Evolutionary conservation across 2,329 filamentous ascomycete species (phyloP), one percentile per base, ranked within the genome.

Genomic region (Aspergillus tubingensis): DNA sequence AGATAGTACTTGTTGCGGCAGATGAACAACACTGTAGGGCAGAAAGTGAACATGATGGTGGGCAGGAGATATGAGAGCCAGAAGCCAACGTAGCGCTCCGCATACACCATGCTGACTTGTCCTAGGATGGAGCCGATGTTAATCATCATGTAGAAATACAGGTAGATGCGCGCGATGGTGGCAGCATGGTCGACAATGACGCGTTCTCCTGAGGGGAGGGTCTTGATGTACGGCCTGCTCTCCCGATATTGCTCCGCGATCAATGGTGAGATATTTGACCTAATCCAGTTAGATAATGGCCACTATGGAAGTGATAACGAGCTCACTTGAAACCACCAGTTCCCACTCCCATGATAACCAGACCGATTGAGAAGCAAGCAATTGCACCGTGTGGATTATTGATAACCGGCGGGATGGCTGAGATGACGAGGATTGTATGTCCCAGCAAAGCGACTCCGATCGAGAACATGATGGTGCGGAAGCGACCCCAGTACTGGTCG

Each of bases 71-170:
- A 92, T 0, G 89, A 83, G 23, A 90, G 82, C 87, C 88, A 92
- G 80, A 91, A 92, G 7, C 89, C 89, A 51, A 91, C 83, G 62
- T 90, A 91, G 72, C 89, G 88, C 76, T 92, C 90, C 2, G 88
- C 86, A 69, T 90, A 92, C 36, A 87, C 87, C 85, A 89, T 91
- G 69, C 79, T 80, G 59, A 89, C 82, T 73, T 88, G 86, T 48
- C 83, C 86, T 49, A 81, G 69, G 48, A 88, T 77, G 25, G 87
- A 84, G 32, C 89, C 89, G 13, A 89, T 72, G 70, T 91, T 91
- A 77, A 90, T 88, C 69, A 88, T 83, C 58, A 90, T 80, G 75
- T 91, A 91, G 74, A 90, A 91, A 74, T 86, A 88, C 67, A 86
- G 82, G 72, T 87, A 91, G 55, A 91, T 85, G 49, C 88, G 85